phyloP scores from a whole-genome alignment of 306 rosid genomes.

The peach (Prunus persica) region Prunus_persica_NCBIv2 NC_034009.1:44078501-44079000 shows the following conservation, averaged over 20 bases:
- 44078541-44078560: no score
- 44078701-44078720: constrained; percentile 57
- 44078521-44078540: no score
- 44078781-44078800: constrained; percentile 43
- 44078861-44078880: constrained; percentile 43
- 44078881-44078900: constrained; percentile 38
- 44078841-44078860: constrained; percentile 44
- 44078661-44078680: no score
- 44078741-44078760: constrained; percentile 59
- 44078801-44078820: constrained; percentile 44
- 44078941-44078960: constrained; percentile 52
- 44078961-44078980: constrained; percentile 35
- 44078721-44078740: constrained; percentile 64
- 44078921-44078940: constrained; percentile 48
- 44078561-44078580: no score
- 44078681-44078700: neutral
- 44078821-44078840: constrained; percentile 54
- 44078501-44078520: neutral
- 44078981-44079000: constrained; percentile 50
- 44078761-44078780: constrained; percentile 52
- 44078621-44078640: no score
- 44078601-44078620: no score
- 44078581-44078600: no score
- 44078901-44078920: constrained; percentile 59
- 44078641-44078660: no score